A percentile compares a stretch with the other conserved stretches of the same genome.
These are phyloP conservation scores for Salix exigua DNA, from an alignment of 345 rosid species.

Conservation along the genomic window DNA sequence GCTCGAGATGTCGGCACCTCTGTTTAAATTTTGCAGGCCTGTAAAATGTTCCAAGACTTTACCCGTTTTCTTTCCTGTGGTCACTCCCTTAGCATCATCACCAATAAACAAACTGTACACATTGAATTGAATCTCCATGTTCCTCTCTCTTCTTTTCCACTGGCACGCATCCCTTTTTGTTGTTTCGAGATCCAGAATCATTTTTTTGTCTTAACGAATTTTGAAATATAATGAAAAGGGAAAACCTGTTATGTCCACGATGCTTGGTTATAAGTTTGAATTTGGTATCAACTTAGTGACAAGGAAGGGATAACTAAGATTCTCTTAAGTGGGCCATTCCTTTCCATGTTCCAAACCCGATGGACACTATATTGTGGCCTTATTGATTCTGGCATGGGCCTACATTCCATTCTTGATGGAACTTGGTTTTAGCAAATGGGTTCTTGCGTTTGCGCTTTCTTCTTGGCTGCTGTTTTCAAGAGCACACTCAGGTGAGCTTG, in stretches of 20 bases:
- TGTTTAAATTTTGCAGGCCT: no score
- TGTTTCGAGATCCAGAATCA: no score
- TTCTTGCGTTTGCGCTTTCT: slow-evolving; percentile 40
- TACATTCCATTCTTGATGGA: slow-evolving; percentile 49
- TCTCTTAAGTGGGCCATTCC: slow-evolving; percentile 21
- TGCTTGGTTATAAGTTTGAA: slow-evolving; percentile 43
- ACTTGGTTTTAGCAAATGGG: slow-evolving; percentile 47
- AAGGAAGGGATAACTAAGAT: slow-evolving; percentile 45
- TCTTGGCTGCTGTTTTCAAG: slow-evolving; percentile 36
- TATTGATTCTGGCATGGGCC: slow-evolving; percentile 22
- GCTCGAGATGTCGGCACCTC: no score
- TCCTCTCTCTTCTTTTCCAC: no score
- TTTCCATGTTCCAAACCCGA: slow-evolving; percentile 4
- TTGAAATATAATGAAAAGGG: no score
- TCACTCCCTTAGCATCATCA: no score
- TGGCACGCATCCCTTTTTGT: no score
- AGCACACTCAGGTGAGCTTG: slow-evolving; percentile 40
- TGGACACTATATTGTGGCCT: slow-evolving; percentile 27
- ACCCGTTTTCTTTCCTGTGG: no score
- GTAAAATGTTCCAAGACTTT: no score
- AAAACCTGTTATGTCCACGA: not conserved
- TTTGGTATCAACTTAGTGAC: slow-evolving; percentile 41
- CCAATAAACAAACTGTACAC: no score
- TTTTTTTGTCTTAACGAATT: no score
- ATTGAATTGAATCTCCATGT: no score